These are phyloP conservation scores for Saccharomycopsis synnaedendra DNA, from an alignment of 805 yeast genomes.

Conservation along the genomic window DNA sequence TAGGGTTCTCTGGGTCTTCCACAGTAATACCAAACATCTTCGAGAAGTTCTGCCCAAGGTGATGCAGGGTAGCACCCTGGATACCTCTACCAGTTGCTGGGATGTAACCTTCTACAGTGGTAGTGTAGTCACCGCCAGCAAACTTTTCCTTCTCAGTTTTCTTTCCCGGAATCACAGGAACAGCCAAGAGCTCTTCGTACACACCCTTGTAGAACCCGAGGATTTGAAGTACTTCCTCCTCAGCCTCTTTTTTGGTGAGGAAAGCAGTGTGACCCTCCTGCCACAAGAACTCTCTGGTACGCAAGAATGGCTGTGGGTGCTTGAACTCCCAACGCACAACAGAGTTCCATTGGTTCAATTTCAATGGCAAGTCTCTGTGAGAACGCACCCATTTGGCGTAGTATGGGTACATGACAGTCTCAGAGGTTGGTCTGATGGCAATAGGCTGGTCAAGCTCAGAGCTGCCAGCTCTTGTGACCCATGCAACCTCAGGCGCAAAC, in stretches of 20 bases:
- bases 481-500: conserved; percentile 98
- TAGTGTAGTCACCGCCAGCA: conserved; percentile 95
- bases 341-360: conserved; percentile 97
- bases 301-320: conserved; percentile 97
- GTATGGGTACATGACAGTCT: conserved; percentile 99
- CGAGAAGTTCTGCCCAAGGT: conserved; percentile 95
- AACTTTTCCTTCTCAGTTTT: conserved; percentile 97
- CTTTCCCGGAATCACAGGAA: conserved; percentile 89
- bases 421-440: conserved; percentile 98
- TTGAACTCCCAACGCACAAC: conserved; percentile 99
- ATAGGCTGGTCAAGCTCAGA: conserved; percentile 96
- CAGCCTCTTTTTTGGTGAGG: conserved; percentile 72
- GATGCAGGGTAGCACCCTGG: conserved; percentile 98
- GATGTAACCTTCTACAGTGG: conserved; percentile 93
- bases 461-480: conserved; percentile 96
- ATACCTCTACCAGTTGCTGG: conserved; percentile 99
- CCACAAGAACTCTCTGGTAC: conserved; percentile 99
- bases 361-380: conserved; percentile 93
- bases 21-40: conserved; percentile 95
- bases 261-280: conserved; percentile 99
- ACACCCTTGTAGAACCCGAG: conserved; percentile 76
- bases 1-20: conserved; percentile 80
- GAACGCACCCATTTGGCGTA: conserved; percentile 98
- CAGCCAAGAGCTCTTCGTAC: conserved; percentile 89
- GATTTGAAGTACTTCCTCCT: conserved; percentile 73